phyloP scores from a whole-genome alignment of 2,329 filamentous ascomycete genomes.

The Epichloe amarillans region DNA sequence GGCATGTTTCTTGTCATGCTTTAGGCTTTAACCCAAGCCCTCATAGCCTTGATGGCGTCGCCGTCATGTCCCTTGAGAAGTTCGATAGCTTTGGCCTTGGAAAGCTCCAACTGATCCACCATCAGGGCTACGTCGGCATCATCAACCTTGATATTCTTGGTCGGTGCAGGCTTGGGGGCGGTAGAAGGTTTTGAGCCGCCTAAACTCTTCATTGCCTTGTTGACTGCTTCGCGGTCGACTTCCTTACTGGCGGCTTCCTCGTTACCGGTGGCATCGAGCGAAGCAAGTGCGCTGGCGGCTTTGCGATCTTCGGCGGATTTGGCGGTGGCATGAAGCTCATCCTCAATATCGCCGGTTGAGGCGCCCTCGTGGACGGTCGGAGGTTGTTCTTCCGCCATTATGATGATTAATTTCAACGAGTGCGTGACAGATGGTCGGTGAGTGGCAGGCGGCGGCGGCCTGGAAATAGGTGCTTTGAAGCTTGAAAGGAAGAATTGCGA shows the following conservation, averaged over 20 bases:
- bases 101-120: slow-evolving; percentile 59
- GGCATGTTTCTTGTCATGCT: background rate
- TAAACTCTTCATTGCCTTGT: slow-evolving; percentile 57
- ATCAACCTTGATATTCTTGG: slow-evolving; percentile 61
- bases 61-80: slow-evolving; percentile 60
- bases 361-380: slow-evolving; percentile 45
- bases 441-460: no score
- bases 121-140: slow-evolving; percentile 55
- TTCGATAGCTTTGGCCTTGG: slow-evolving; percentile 61
- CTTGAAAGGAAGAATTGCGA: no score
- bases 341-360: slow-evolving; percentile 43
- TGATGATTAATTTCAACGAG: background rate
- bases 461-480: no score
- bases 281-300: slow-evolving; percentile 59
- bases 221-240: slow-evolving; percentile 57
- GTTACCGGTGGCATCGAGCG: slow-evolving; percentile 40
- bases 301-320: slow-evolving; percentile 67
- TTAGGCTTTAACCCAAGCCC: slow-evolving; percentile 31
- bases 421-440: background rate
- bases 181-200: slow-evolving; percentile 19
- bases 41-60: slow-evolving; percentile 53
- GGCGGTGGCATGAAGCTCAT: slow-evolving; percentile 36
- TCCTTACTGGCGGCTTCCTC: slow-evolving; percentile 36
- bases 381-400: slow-evolving; percentile 51
- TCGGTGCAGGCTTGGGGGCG: slow-evolving; percentile 18